Percentiles rank a stretch among this genome's conserved stretches.
Evolutionary conservation across 176 grass and related monocot genomes (phyloP).

Genomic region (Sorghum bicolor): Sorghum_bicolor_NCBIv3 NC_012879.2:57260501-57261000

Average conservation of each 20-base stretch:
- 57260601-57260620: neutral
- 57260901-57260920: slow-evolving; percentile 54
- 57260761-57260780: neutral
- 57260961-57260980: slow-evolving; percentile 59
- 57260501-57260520: neutral
- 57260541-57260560: neutral
- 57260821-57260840: slow-evolving; percentile 90
- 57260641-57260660: neutral
- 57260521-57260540: neutral
- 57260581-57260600: neutral
- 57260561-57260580: neutral
- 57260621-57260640: neutral
- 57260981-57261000: slow-evolving; percentile 28
- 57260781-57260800: slow-evolving; percentile 44
- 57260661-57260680: neutral
- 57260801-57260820: slow-evolving; percentile 85
- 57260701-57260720: neutral
- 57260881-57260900: slow-evolving; percentile 72
- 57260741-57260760: neutral
- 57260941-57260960: slow-evolving; percentile 43
- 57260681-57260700: neutral
- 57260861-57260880: slow-evolving; percentile 75
- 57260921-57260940: slow-evolving; percentile 46
- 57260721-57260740: neutral
- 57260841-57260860: slow-evolving; percentile 95